phyloP scores from a whole-genome alignment of 768 basidiomycete species.

The Rhodosporidiobolus odoratus region DNA sequence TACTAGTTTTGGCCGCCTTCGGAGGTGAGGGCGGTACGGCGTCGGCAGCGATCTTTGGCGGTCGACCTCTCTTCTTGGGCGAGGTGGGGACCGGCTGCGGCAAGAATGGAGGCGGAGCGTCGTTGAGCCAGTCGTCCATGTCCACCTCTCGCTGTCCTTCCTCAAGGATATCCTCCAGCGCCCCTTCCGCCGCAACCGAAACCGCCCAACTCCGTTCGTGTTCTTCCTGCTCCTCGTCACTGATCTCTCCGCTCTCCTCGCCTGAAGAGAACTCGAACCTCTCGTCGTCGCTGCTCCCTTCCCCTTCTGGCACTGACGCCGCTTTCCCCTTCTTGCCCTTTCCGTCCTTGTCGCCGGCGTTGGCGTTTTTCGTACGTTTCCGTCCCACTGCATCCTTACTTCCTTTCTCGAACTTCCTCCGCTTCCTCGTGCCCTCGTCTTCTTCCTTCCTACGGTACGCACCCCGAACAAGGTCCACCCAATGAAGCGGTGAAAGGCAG shows the following conservation, averaged over 20 bases:
- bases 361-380: conserved; percentile 53
- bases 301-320: background rate
- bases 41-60: background rate
- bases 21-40: background rate
- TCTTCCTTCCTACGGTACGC: conserved; percentile 44
- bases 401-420: conserved; percentile 13
- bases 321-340: conserved; percentile 53
- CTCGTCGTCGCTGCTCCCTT: conserved; percentile 1
- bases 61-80: conserved; percentile 1
- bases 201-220: conserved; percentile 26
- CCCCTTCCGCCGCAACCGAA: conserved; percentile 11
- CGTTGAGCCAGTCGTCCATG: background rate
- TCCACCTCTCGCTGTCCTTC: background rate
- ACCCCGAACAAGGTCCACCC: conserved; percentile 47
- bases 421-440: conserved; percentile 31
- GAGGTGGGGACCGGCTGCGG: background rate
- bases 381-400: conserved; percentile 6
- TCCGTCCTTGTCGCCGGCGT: conserved; percentile 44
- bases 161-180: background rate
- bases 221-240: conserved; percentile 1
- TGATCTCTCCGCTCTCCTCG: background rate
- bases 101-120: background rate
- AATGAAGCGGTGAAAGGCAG: conserved; percentile 40
- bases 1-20: background rate
- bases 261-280: background rate